phyloP scores from a whole-genome alignment of 2,329 filamentous ascomycete species.

The Pseudopithomyces maydicus region DNA sequence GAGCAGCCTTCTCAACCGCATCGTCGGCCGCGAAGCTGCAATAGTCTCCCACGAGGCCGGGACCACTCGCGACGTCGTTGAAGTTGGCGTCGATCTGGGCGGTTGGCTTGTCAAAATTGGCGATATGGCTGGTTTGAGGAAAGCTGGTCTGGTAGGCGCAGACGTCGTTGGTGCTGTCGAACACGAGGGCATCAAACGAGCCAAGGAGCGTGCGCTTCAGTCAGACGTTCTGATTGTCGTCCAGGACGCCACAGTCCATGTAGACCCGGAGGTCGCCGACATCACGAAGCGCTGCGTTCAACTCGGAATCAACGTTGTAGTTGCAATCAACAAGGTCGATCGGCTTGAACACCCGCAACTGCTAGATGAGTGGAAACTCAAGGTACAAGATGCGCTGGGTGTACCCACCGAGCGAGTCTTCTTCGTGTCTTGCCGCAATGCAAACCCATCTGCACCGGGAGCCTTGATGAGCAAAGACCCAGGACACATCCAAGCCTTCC shows the following conservation, averaged over 20 bases:
- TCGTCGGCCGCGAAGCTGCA: slow-evolving; percentile 90
- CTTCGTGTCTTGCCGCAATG: slow-evolving; percentile 74
- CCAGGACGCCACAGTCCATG: slow-evolving; percentile 69
- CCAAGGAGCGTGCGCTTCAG: slow-evolving; percentile 77
- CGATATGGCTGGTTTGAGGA: slow-evolving; percentile 88
- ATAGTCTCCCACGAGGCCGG: slow-evolving; percentile 94
- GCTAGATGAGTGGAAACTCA: slow-evolving; percentile 24
- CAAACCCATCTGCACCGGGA: slow-evolving; percentile 35
- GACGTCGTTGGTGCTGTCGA: slow-evolving; percentile 73
- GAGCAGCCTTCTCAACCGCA: slow-evolving; percentile 86
- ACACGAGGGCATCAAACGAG: slow-evolving; percentile 86
- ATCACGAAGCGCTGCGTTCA: slow-evolving; percentile 58
- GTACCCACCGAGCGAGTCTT: slow-evolving; percentile 54
- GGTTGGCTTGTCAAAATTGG: slow-evolving; percentile 94
- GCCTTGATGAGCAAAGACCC: slow-evolving; percentile 49
- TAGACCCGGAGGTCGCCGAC: slow-evolving; percentile 63
- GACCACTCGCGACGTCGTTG: slow-evolving; percentile 91
- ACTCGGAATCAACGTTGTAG: slow-evolving; percentile 59
- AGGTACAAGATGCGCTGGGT: slow-evolving; percentile 25
- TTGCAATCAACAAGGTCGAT: slow-evolving; percentile 67
- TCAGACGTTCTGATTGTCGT: slow-evolving; percentile 87
- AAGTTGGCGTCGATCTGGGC: slow-evolving; percentile 85
- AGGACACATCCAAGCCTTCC: slow-evolving; percentile 71
- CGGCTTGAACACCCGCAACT: slow-evolving; percentile 46
- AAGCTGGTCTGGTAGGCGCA: slow-evolving; percentile 40